Evolutionary conservation across 495 filamentous ascomycete genomes (phyloP), one percentile per base, ranked within the genome.

Genomic region (Haplographium delicatum): DNA sequence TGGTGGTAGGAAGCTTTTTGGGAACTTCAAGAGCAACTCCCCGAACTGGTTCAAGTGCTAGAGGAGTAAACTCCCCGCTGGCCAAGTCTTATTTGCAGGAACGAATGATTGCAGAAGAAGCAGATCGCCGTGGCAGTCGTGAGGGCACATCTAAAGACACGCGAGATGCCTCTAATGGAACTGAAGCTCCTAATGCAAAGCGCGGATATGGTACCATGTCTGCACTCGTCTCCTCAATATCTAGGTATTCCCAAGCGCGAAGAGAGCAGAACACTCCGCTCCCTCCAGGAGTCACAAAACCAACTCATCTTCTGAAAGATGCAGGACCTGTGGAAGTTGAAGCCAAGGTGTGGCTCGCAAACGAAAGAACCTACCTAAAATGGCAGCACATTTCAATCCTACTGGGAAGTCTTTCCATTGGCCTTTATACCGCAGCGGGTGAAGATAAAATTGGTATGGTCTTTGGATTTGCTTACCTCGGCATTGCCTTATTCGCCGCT

Each of bases 321-420:
- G 74, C 85, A 0, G 91, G 91, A 0, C 88, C 89, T 1, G 75
- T 97, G 27, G 80, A 86, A 44, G 89, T 98, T 31, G 93, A 98
- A 67, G 87, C 88, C 33, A 98, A 98, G 68, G 91, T 98, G 5
- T 98, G 93, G 91, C 85, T 98, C 27, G 93, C 93, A 41, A 98
- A 98, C 64, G 88, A 98, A 69, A 81, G 93, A 38, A 98, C 93
- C 0, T 98, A 95, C 60, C 81, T 98, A 65, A 96, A 95, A 64
- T 98, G 93, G 93, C 85, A 96, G 66, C 90, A 97, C 62, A 86
- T 97, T 56, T 84, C 80, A 45, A 76, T 98, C 20, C 73, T 97
- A 23, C 79, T 97, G 6, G 89, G 89, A 8, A 81, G 80, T 20
- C 66, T 98, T 24, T 86, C 88, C 2, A 70, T 98, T 20, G 88